These are phyloP conservation scores for Paramecium biaurelia DNA, from an alignment of 73 alveolate species.

Conservation along the genomic window DNA sequence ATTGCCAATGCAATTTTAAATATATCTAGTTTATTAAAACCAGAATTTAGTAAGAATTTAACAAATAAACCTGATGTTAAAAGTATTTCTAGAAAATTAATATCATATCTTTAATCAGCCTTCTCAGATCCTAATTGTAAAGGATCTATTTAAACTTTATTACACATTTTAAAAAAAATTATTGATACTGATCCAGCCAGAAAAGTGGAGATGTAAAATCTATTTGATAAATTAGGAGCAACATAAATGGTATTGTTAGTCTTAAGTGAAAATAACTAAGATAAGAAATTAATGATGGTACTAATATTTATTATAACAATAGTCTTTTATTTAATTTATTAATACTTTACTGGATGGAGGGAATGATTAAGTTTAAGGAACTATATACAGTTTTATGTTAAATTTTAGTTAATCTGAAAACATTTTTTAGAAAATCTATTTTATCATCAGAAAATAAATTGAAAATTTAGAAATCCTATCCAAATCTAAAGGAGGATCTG, in stretches of 20 bases:
- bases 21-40: neutral
- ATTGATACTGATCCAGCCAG: conserved; percentile 48
- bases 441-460: conserved; percentile 39
- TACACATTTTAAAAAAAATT: neutral
- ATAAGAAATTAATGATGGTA: conserved; percentile 50
- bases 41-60: neutral
- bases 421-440: conserved; percentile 57
- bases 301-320: neutral
- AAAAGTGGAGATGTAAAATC: conserved; percentile 44
- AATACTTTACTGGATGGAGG: conserved; percentile 65
- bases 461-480: conserved; percentile 53
- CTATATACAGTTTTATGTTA: conserved; percentile 56
- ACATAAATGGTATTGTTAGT: conserved; percentile 57
- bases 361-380: conserved; percentile 27
- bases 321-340: conserved; percentile 48
- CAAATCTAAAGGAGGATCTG: conserved; percentile 41
- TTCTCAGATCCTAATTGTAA: conserved; percentile 28
- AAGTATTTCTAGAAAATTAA: conserved; percentile 18
- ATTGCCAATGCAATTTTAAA: conserved; percentile 34
- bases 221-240: conserved; percentile 64
- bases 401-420: conserved; percentile 58
- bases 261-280: conserved; percentile 62
- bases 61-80: conserved; percentile 40
- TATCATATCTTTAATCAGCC: conserved; percentile 24
- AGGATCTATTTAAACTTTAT: conserved; percentile 12